These are phyloP conservation scores for Extremus antarcticus DNA, from an alignment of 495 filamentous ascomycete genomes.

Conservation along the genomic window DNA sequence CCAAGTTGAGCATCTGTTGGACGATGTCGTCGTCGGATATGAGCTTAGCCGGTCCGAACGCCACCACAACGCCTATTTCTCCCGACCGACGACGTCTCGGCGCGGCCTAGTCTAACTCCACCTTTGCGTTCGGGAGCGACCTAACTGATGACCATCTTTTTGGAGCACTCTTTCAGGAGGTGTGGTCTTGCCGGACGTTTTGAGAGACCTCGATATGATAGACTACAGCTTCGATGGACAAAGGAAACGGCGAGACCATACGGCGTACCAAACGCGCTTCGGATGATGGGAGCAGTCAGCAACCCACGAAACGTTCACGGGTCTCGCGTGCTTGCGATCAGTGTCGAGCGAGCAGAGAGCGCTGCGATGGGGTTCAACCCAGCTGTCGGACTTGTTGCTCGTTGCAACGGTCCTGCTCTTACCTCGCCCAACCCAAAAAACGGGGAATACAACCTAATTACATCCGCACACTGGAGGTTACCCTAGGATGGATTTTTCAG, in stretches of 20 bases:
- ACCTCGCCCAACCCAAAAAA: constrained; percentile 60
- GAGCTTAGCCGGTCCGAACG: no score
- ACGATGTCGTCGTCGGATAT: no score
- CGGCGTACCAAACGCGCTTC: background rate
- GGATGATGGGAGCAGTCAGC: background rate
- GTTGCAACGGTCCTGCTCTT: constrained; percentile 51
- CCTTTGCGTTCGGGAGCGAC: no score
- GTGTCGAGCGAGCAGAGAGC: constrained; percentile 53
- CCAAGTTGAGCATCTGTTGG: no score
- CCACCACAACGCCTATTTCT: no score
- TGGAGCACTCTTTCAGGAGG: no score
- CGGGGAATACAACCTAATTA: constrained; percentile 57
- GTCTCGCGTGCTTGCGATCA: constrained; percentile 54
- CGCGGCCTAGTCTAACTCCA: no score
- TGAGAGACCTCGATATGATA: background rate
- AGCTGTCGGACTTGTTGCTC: constrained; percentile 51
- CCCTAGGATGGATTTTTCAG: constrained; percentile 34
- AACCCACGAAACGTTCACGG: background rate
- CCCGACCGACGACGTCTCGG: no score
- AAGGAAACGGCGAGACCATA: background rate
- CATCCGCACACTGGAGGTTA: constrained; percentile 48
- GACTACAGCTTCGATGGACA: background rate
- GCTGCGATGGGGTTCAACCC: constrained; percentile 55
- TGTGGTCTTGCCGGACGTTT: no score
- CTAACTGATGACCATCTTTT: no score